A percentile compares a stretch with the other conserved stretches of the same genome.
Conservation (phyloP, 768 basidiomycete species). For the Pholiota microspora region DNA sequence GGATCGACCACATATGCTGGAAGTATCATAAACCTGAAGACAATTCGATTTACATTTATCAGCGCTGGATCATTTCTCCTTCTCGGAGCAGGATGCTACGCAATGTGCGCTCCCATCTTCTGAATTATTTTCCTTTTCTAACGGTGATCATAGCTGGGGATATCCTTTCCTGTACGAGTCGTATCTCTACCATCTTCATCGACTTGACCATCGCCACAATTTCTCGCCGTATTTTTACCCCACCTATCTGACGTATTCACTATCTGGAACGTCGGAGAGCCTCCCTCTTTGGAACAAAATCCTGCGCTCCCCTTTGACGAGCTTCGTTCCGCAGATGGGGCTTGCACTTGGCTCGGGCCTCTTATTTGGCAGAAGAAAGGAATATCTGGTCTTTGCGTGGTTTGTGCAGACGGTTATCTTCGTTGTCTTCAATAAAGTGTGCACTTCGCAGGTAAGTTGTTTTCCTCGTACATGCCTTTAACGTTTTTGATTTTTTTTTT, state of each 20-base stretch:
- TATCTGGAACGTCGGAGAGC: conserved; percentile 14
- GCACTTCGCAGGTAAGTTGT: conserved; percentile 84
- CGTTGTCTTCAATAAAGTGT: conserved; percentile 98
- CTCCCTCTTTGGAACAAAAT: conserved; percentile 38
- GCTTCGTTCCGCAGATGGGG: conserved; percentile 81
- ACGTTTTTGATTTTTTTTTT: background rate
- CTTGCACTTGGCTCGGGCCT: conserved; percentile 73
- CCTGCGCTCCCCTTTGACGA: conserved; percentile 71
- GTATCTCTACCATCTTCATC: conserved; percentile 88
- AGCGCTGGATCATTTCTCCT: conserved; percentile 66
- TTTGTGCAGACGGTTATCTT: conserved; percentile 89
- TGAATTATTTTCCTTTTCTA: background rate
- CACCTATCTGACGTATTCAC: conserved; percentile 77
- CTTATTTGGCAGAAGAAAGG: conserved; percentile 54
- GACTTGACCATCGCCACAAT: conserved; percentile 96
- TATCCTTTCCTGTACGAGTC: conserved; percentile 88
- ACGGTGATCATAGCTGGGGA: conserved; percentile 71
- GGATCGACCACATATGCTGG: conserved; percentile 19
- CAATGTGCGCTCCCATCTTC: conserved; percentile 33
- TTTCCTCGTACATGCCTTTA: background rate
- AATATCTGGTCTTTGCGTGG: conserved; percentile 79
- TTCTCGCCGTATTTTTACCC: conserved; percentile 98
- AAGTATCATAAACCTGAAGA: conserved; percentile 45
- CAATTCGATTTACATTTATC: conserved; percentile 64
- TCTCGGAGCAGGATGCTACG: conserved; percentile 66